phyloP scores from a whole-genome alignment of 306 rosid genomes.

The Astragalus glycyphyllos region DNA sequence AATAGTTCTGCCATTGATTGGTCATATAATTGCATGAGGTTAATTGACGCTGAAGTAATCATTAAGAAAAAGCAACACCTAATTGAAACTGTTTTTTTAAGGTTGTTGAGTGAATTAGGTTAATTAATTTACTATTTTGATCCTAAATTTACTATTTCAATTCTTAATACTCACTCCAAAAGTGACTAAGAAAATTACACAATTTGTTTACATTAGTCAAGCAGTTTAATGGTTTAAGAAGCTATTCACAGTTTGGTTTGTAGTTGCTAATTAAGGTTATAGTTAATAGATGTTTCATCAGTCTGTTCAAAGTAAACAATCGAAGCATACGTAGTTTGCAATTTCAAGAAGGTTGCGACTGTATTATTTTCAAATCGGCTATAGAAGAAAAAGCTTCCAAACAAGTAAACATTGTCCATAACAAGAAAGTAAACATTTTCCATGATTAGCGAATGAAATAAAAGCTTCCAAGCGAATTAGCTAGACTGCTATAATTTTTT shows the following conservation, averaged over 20 bases:
- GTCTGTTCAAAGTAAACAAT: no score
- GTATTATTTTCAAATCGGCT: no score
- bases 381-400: no score
- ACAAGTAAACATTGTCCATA: not conserved
- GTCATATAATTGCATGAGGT: slow-evolving; percentile 40
- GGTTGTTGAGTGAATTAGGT: slow-evolving; percentile 43
- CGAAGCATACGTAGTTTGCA: no score
- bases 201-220: slow-evolving; percentile 17
- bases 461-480: not conserved
- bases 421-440: slow-evolving; percentile 28
- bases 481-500: not conserved
- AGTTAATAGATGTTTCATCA: no score
- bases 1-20: slow-evolving; percentile 30
- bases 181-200: not conserved
- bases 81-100: slow-evolving; percentile 40
- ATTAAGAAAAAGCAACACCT: slow-evolving; percentile 31
- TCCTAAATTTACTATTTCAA: slow-evolving; percentile 27
- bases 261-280: no score
- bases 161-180: slow-evolving; percentile 36
- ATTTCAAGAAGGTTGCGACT: no score
- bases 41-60: slow-evolving; percentile 49
- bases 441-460: not conserved
- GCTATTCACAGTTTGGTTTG: not conserved
- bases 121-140: slow-evolving; percentile 7
- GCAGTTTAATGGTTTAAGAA: not conserved